phyloP scores from a whole-genome alignment of 768 basidiomycete species.

The Rhizopogon sp. region DNA sequence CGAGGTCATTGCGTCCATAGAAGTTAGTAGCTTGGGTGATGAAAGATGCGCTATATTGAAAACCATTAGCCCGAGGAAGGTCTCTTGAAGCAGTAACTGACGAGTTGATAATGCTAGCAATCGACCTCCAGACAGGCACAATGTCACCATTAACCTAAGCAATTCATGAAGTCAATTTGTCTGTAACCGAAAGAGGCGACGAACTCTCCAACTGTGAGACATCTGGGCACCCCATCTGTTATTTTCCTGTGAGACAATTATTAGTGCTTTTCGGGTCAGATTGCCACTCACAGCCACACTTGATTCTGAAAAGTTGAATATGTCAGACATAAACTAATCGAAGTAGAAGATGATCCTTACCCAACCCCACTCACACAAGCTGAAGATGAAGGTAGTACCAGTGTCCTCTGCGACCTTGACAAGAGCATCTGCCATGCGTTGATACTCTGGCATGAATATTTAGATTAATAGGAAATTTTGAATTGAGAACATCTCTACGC shows the following conservation, averaged over 20 bases:
- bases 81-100: constrained; percentile 16
- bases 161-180: neutral
- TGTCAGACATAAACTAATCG: neutral
- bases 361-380: constrained; percentile 64
- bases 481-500: constrained; percentile 13
- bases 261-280: constrained; percentile 12
- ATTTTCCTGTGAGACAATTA: neutral
- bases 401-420: constrained; percentile 36
- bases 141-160: constrained; percentile 14
- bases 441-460: constrained; percentile 37
- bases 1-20: constrained; percentile 61
- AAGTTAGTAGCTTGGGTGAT: constrained; percentile 57
- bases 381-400: constrained; percentile 52
- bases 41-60: constrained; percentile 50
- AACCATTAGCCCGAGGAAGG: neutral
- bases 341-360: constrained; percentile 29
- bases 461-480: neutral
- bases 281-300: constrained; percentile 54
- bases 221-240: constrained; percentile 31
- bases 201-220: constrained; percentile 40
- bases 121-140: constrained; percentile 43
- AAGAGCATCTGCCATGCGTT: constrained; percentile 57
- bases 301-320: constrained; percentile 34
- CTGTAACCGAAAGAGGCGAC: constrained; percentile 2
- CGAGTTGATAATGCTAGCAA: constrained; percentile 52